Percentiles rank a stretch among this genome's conserved stretches.
Evolutionary conservation across 2,329 filamentous ascomycete genomes (phyloP).

Genomic region (Sarocladium brachiariae): DNA sequence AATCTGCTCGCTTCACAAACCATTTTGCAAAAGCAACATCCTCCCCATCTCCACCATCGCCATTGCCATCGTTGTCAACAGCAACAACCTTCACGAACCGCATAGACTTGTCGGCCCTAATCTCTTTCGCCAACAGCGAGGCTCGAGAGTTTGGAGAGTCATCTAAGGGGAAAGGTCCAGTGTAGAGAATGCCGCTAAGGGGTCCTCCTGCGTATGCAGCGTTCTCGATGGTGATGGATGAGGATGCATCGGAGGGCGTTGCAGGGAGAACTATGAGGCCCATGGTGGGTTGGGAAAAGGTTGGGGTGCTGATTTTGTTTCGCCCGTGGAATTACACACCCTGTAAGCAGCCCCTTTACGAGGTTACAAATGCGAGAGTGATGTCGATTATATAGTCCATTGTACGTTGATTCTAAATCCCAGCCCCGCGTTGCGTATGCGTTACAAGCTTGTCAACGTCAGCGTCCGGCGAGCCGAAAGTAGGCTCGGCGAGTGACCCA

Average conservation of each 20-base stretch:
- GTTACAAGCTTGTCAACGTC: too few relatives aligned
- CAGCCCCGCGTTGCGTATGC: too few relatives aligned
- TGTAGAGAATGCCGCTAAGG: constrained; percentile 25
- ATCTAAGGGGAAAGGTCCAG: constrained; percentile 16
- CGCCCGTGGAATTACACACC: too few relatives aligned
- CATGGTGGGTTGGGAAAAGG: constrained; percentile 28
- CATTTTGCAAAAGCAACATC: constrained; percentile 29
- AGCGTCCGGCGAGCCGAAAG: too few relatives aligned
- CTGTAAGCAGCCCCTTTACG: too few relatives aligned
- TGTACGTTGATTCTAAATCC: too few relatives aligned
- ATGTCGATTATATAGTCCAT: too few relatives aligned
- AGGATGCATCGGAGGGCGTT: constrained; percentile 27
- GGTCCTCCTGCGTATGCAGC: constrained; percentile 28
- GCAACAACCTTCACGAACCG: constrained; percentile 31
- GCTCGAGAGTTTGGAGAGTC: constrained; percentile 16
- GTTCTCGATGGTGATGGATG: constrained; percentile 29
- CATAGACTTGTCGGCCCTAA: constrained; percentile 20
- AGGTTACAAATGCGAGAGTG: too few relatives aligned
- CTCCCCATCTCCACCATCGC: constrained; percentile 19
- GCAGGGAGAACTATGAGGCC: constrained; percentile 29
- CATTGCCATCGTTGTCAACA: too few relatives aligned
- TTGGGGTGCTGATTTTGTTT: too few relatives aligned
- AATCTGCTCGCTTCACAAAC: constrained; percentile 24
- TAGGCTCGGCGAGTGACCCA: too few relatives aligned
- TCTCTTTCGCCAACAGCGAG: constrained; percentile 16